Evolutionary conservation across 371 early-diverging fungal species (phyloP), one percentile per base, ranked within the genome.

Genomic region (Mucor irregularis): DNA sequence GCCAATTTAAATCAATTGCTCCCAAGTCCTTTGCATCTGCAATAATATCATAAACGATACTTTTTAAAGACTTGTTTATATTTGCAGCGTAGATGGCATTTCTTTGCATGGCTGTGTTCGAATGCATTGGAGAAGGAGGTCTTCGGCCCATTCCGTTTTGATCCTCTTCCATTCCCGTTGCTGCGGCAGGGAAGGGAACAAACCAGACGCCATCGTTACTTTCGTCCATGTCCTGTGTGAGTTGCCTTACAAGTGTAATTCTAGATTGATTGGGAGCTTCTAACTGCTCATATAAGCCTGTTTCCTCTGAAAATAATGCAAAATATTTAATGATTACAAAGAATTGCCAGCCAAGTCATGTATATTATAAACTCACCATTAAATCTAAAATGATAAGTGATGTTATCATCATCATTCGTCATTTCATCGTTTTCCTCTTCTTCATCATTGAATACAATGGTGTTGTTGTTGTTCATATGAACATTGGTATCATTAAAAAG

Each of bases 1-100:
- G 46, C 75, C 75, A 71, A 35, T 47, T 48, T 3, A 75, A 40
- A 56, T 75, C 75, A 14, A 51, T 49, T 0, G 62, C 63, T 28
- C 74, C 75, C 9, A 58, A 24, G 5, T 64, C 62, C 39, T 68
- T 75, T 8, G 65, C 69, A 22, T 75, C 75, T 19, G 47, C 43
- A 13, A 75, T 33, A 29, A 71, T 69, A 35, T 55, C 50, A 42
- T 58, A 48, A 2, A 75, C 61, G 10, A 74, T 53, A 25, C 61
- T 51, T 43, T 58, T 51, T 4, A 74, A 49, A 7, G 64, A 50
- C 22, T 58, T 51, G 38, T 38, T 45, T n/a, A 6, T 30, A 28
- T 28, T 33, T 10, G 24, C 16, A 5, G 4, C 24, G 19, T 10
- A n/a, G 5, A 25, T 10, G n/a, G 26, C 2, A n/a, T 24, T 44